Evolutionary conservation across 345 rosid species (phyloP).

Genomic region (Gossypium anomalum): DNA sequence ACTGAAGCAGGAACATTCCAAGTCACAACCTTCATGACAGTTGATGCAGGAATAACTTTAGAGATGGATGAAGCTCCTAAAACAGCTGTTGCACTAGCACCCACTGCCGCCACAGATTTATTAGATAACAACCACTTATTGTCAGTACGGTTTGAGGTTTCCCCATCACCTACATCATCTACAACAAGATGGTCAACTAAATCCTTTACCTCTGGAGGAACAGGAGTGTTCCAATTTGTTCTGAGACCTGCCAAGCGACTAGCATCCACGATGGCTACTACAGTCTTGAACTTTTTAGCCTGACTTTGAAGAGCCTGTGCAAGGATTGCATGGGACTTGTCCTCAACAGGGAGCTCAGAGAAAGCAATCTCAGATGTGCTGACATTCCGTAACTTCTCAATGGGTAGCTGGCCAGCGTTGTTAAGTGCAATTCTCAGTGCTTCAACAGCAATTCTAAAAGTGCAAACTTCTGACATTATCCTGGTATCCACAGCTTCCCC

Average conservation of each 20-base stretch:
- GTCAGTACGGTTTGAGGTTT: conserved; percentile 33
- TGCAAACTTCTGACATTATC: conserved; percentile 66
- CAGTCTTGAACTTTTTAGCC: conserved; percentile 56
- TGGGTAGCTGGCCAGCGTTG: conserved; percentile 60
- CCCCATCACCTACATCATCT: conserved; percentile 36
- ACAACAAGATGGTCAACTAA: conserved; percentile 50
- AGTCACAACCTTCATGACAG: conserved; percentile 55
- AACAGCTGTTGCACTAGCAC: conserved; percentile 89
- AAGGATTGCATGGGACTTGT: conserved; percentile 65
- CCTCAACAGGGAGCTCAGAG: conserved; percentile 64
- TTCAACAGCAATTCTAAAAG: conserved; percentile 82
- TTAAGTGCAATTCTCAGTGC: conserved; percentile 81
- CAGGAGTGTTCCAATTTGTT: conserved; percentile 66
- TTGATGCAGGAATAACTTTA: conserved; percentile 69
- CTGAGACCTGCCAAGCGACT: conserved; percentile 74
- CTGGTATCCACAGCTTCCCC: conserved; percentile 53
- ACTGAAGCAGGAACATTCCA: conserved; percentile 59
- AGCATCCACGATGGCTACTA: conserved; percentile 85
- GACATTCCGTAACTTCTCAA: conserved; percentile 32
- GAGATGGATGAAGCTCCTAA: conserved; percentile 78
- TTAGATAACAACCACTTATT: conserved; percentile 40
- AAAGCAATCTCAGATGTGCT: conserved; percentile 38
- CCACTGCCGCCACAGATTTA: conserved; percentile 77
- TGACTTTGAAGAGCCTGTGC: conserved; percentile 77
- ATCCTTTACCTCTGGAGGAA: conserved; percentile 66